phyloP scores from a whole-genome alignment of 768 basidiomycete genomes.

The Gymnopilus junonius region DNA sequence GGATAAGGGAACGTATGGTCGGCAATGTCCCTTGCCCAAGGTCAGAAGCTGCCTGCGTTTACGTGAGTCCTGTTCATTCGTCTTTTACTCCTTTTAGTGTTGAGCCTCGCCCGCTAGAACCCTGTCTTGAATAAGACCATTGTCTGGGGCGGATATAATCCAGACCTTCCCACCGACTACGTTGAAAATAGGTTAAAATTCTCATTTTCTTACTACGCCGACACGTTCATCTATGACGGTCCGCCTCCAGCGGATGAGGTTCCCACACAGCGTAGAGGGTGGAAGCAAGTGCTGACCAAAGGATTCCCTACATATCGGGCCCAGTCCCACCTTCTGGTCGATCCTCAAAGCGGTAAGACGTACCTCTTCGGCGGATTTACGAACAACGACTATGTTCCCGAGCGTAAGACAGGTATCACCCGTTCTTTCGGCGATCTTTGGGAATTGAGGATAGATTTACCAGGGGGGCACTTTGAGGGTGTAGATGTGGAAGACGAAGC shows the following conservation, averaged over 20 bases:
- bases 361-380: slow-evolving; percentile 46
- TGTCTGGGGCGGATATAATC: slow-evolving; percentile 44
- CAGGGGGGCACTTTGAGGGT: slow-evolving; percentile 39
- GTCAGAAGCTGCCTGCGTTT: slow-evolving; percentile 35
- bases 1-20: slow-evolving; percentile 34
- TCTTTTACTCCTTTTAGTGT: neutral
- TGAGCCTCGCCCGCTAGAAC: slow-evolving; percentile 26
- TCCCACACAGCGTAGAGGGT: slow-evolving; percentile 19
- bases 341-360: slow-evolving; percentile 38
- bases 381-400: slow-evolving; percentile 40
- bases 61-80: slow-evolving; percentile 26
- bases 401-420: slow-evolving; percentile 28
- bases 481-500: slow-evolving; percentile 42
- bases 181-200: slow-evolving; percentile 22
- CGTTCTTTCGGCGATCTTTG: slow-evolving; percentile 41
- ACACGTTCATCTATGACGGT: slow-evolving; percentile 37
- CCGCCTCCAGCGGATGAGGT: neutral
- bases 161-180: slow-evolving; percentile 28
- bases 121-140: slow-evolving; percentile 37
- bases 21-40: slow-evolving; percentile 39
- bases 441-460: slow-evolving; percentile 40
- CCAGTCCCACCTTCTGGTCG: slow-evolving; percentile 34
- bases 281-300: slow-evolving; percentile 44
- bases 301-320: slow-evolving; percentile 48
- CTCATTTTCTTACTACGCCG: slow-evolving; percentile 43